Evolutionary conservation across 169 alveolate species (phyloP).

Genomic region (Plasmodium gonderi): DNA sequence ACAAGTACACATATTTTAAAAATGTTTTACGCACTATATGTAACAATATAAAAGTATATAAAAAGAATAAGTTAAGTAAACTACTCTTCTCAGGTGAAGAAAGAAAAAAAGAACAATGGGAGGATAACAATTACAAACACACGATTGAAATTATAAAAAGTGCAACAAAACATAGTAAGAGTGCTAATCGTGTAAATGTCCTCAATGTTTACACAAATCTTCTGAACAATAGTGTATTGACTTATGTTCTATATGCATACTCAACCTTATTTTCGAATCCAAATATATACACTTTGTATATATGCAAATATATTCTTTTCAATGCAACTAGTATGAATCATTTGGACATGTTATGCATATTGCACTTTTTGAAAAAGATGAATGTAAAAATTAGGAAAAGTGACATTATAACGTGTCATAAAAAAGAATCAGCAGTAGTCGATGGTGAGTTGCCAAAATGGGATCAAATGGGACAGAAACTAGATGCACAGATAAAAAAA

Average conservation of each 20-base stretch:
- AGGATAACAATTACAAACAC: conserved; percentile 20
- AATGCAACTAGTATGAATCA: conserved; percentile 15
- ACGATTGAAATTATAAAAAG: conserved; percentile 36
- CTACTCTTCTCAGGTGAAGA: neutral
- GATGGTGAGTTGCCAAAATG: neutral
- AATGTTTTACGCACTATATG: conserved; percentile 37
- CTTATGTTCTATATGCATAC: conserved; percentile 39
- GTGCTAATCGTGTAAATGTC: conserved; percentile 3
- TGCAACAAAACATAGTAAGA: neutral
- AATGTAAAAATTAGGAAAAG: conserved; percentile 8
- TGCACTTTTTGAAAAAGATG: conserved; percentile 4
- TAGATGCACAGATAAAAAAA: too few species aligned
- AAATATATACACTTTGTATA: conserved; percentile 23
- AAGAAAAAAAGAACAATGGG: neutral
- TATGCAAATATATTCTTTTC: conserved; percentile 39
- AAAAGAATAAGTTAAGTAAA: conserved; percentile 15
- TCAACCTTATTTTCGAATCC: conserved; percentile 20
- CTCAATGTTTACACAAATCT: conserved; percentile 37
- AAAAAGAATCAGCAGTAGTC: neutral
- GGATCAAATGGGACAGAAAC: too few species aligned
- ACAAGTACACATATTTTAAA: conserved; percentile 53
- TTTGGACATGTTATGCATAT: conserved; percentile 39
- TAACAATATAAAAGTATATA: conserved; percentile 40
- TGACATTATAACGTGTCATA: neutral
- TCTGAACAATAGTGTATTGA: conserved; percentile 32